Evolutionary conservation across 768 basidiomycete species (phyloP).

Genomic region (Calocera viscosa): DNA sequence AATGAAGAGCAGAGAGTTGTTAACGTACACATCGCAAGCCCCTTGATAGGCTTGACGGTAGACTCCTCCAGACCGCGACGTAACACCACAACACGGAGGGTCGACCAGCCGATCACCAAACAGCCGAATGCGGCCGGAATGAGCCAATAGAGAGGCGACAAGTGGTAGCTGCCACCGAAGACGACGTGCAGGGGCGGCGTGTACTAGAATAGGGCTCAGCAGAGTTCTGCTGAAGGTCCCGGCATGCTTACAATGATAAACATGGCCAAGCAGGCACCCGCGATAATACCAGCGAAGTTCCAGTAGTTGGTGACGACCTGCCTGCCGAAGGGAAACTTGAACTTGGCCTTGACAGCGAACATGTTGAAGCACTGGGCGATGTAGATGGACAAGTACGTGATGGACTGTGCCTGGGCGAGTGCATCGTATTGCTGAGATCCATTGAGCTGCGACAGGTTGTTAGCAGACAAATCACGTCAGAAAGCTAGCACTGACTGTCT

Average conservation of each 20-base stretch:
- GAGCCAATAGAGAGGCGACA: slow-evolving; percentile 56
- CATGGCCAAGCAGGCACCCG: slow-evolving; percentile 50
- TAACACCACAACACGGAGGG: slow-evolving; percentile 44
- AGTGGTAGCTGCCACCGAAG: slow-evolving; percentile 46
- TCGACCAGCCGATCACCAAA: slow-evolving; percentile 45
- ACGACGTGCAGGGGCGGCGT: slow-evolving; percentile 57
- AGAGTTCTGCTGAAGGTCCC: too few relatives aligned
- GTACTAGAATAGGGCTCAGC: slow-evolving; percentile 27
- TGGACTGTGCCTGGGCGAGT: slow-evolving; percentile 48
- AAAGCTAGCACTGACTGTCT: slow-evolving; percentile 18
- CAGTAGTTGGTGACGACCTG: slow-evolving; percentile 45
- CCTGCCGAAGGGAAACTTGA: slow-evolving; percentile 51
- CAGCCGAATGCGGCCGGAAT: slow-evolving; percentile 50
- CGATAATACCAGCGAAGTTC: slow-evolving; percentile 52
- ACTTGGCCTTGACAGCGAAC: slow-evolving; percentile 53
- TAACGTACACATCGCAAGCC: slow-evolving; percentile 60
- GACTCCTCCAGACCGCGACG: slow-evolving; percentile 43
- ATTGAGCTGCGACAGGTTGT: slow-evolving; percentile 20
- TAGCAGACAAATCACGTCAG: neutral
- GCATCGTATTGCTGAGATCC: slow-evolving; percentile 45
- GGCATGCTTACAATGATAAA: slow-evolving; percentile 35
- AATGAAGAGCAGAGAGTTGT: neutral
- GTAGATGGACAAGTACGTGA: slow-evolving; percentile 55
- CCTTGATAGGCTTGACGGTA: slow-evolving; percentile 52
- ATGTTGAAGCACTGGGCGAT: slow-evolving; percentile 60